A percentile compares a stretch with the other conserved stretches of the same genome.
Conservation (phyloP, 2,329 filamentous ascomycete genomes). For the Exophiala sp. region DNA sequence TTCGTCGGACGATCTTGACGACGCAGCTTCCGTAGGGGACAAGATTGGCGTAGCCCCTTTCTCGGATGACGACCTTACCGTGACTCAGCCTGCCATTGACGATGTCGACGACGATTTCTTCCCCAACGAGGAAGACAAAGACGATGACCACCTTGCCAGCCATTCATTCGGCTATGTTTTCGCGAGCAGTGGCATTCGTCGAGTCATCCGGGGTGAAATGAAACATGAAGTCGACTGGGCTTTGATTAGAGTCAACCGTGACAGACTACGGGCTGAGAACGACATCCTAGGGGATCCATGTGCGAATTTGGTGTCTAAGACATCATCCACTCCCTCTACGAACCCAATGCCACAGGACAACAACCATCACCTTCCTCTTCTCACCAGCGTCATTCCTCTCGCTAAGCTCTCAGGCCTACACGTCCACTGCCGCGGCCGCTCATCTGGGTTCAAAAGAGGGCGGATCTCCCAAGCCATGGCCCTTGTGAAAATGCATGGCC, state of each 20-base stretch:
- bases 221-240: conserved; percentile 96
- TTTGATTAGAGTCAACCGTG: conserved; percentile 69
- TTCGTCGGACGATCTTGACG: conserved; percentile 41
- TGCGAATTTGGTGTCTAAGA: not conserved
- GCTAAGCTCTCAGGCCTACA: conserved; percentile 63
- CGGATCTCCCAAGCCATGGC: conserved; percentile 71
- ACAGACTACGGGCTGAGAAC: conserved; percentile 67
- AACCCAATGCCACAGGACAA: conserved; percentile 23
- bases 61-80: conserved; percentile 68
- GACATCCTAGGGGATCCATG: conserved; percentile 43
- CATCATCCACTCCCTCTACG: not conserved
- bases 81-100: conserved; percentile 88
- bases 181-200: conserved; percentile 81
- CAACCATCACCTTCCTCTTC: conserved; percentile 14
- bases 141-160: conserved; percentile 74
- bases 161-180: conserved; percentile 78
- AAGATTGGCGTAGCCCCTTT: conserved; percentile 40
- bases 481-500: conserved; percentile 80
- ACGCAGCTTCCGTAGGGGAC: conserved; percentile 56
- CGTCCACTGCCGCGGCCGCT: conserved; percentile 84
- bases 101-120: conserved; percentile 81
- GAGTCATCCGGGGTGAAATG: conserved; percentile 63
- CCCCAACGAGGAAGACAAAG: conserved; percentile 63
- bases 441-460: conserved; percentile 74
- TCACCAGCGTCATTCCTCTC: conserved; percentile 51